A percentile compares a stretch with the other conserved stretches of the same genome.
Evolutionary conservation across 2,329 filamentous ascomycete species (phyloP).

Genomic region (Fusarium heterosporum): DNA sequence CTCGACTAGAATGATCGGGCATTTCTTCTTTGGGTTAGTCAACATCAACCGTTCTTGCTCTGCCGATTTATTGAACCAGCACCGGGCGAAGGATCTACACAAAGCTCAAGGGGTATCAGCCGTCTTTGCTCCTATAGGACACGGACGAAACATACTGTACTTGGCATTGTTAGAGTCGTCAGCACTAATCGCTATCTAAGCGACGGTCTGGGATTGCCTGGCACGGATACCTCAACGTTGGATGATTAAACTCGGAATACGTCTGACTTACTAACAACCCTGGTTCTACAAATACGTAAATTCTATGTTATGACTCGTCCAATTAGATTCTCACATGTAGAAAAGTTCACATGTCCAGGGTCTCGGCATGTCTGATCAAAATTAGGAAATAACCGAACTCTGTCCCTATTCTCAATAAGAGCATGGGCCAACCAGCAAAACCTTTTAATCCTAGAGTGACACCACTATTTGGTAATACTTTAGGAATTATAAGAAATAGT

Average conservation of each 20-base stretch:
- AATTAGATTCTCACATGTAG: rapidly evolving
- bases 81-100: too few species aligned
- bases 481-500: neutral
- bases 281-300: conserved; percentile 10
- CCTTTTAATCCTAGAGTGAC: neutral
- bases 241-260: neutral
- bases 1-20: neutral
- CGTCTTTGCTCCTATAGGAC: too few species aligned
- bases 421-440: neutral
- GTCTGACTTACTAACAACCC: too few species aligned
- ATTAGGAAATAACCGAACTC: conserved; percentile 3
- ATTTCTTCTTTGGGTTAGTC: conserved; percentile 13
- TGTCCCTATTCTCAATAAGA: neutral
- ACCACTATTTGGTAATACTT: neutral
- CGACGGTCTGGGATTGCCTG: too few species aligned
- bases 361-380: neutral
- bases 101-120: too few species aligned
- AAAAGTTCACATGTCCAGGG: neutral
- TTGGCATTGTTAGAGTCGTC: too few species aligned
- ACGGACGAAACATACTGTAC: too few species aligned
- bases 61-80: neutral
- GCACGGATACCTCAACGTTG: neutral
- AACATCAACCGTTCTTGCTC: neutral
- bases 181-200: too few species aligned
- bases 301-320: neutral